phyloP scores from a whole-genome alignment of 352 stramenopile species.

The Phytophthora meadii region DNA sequence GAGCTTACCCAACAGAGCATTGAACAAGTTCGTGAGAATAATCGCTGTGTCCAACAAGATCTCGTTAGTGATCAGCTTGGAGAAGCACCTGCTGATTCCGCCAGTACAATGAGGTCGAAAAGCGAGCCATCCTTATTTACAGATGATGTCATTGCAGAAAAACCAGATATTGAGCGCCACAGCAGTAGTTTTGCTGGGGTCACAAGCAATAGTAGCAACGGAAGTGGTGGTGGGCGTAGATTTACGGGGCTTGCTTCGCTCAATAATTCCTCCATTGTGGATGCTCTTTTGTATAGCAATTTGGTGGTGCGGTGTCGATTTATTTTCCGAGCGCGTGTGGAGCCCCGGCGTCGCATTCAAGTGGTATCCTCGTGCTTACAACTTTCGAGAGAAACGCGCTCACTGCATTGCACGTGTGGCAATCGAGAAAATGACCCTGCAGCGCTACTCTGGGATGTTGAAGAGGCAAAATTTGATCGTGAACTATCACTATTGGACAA shows the following conservation, averaged over 20 bases:
- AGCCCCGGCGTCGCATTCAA: constrained; percentile 74
- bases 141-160: constrained; percentile 14
- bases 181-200: constrained; percentile 30
- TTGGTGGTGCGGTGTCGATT: constrained; percentile 81
- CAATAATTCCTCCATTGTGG: constrained; percentile 75
- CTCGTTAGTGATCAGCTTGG: constrained; percentile 37
- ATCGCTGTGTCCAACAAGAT: constrained; percentile 46
- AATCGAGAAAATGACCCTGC: constrained; percentile 78
- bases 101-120: constrained; percentile 31
- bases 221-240: constrained; percentile 14
- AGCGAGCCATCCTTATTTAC: constrained; percentile 30
- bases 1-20: constrained; percentile 82
- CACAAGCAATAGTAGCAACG: constrained; percentile 13
- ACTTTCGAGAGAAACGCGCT: constrained; percentile 69
- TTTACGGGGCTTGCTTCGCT: constrained; percentile 24
- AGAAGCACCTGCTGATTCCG: constrained; percentile 8
- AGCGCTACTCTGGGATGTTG: constrained; percentile 71
- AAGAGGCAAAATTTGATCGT: constrained; percentile 78
- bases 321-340: constrained; percentile 80
- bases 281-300: constrained; percentile 82
- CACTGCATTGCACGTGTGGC: constrained; percentile 73
- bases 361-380: constrained; percentile 77
- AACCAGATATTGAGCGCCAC: constrained; percentile 30
- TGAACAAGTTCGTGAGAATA: constrained; percentile 67
- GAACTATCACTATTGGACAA: constrained; percentile 67